phyloP scores from a whole-genome alignment of 2,329 filamentous ascomycete genomes.

The Hypocrella siamensis region DNA sequence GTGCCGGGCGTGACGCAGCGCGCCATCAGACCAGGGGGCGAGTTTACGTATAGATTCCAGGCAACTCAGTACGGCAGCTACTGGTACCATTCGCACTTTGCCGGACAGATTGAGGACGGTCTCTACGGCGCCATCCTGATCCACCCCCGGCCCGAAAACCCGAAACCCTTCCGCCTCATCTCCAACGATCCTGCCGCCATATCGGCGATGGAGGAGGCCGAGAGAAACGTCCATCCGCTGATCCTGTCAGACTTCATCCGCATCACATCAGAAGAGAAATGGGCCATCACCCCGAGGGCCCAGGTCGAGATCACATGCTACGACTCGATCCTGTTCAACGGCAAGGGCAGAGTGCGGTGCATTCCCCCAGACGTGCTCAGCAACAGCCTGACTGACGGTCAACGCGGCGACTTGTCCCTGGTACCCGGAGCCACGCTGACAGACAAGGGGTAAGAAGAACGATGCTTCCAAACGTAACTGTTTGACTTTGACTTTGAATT shows the following conservation, averaged over 20 bases:
- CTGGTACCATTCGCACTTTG: slow-evolving; percentile 45
- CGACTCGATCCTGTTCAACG: slow-evolving; percentile 46
- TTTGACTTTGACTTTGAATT: neutral
- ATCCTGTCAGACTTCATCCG: slow-evolving; percentile 41
- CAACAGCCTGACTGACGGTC: slow-evolving; percentile 15
- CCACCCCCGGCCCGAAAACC: slow-evolving; percentile 13
- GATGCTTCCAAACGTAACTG: neutral
- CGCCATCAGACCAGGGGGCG: slow-evolving; percentile 27
- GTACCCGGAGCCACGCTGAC: slow-evolving; percentile 19
- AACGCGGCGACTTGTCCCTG: slow-evolving; percentile 13
- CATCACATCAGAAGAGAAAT: slow-evolving; percentile 31
- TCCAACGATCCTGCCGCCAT: slow-evolving; percentile 16
- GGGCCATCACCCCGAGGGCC: slow-evolving; percentile 25
- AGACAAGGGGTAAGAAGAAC: slow-evolving; percentile 20
- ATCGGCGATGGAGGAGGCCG: slow-evolving; percentile 31
- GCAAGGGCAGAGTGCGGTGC: slow-evolving; percentile 40
- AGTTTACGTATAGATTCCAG: slow-evolving; percentile 32
- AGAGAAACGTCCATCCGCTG: slow-evolving; percentile 27
- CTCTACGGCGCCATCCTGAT: slow-evolving; percentile 41
- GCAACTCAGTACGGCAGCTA: slow-evolving; percentile 41
- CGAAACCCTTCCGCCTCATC: slow-evolving; percentile 34
- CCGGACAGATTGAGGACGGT: slow-evolving; percentile 42
- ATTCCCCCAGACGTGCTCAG: slow-evolving; percentile 26
- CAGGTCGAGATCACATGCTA: slow-evolving; percentile 38
- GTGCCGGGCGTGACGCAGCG: slow-evolving; percentile 39